Base-by-base conservation (phyloP, 2,329 filamentous ascomycete species). In the Fusarium sp. region DNA sequence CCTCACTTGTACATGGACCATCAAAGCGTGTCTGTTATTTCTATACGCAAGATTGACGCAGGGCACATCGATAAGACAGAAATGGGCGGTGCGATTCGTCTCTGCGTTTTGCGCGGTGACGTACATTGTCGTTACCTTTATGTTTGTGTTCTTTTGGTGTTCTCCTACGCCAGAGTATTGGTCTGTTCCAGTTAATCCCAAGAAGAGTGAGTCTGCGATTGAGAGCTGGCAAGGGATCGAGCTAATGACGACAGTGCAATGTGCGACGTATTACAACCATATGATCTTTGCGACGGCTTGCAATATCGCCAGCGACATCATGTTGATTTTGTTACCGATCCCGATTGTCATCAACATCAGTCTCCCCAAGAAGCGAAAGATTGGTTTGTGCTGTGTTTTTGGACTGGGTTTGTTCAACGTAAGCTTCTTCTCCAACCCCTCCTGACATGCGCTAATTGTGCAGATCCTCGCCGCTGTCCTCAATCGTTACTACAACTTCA, bases 401-500 rank as follows among this genome's bases (percentile, higher is more conserved):
- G 82, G 85, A 6, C 82, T 91, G 5, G 90, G 90, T 3, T 76
- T 87, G 8, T 87, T 89, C 68, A 83, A 83, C 51, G 79, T 79
- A 57, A 74, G 75, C 17, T 10, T 6, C 30, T 14, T 18, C 6
- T 30, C 3, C 1, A 39, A 20, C 18, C 28, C 13, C 22, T 20
- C n/a, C 5, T 17, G 8, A 36, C 62, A 14, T 26, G 28, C 24
- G n/a, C 54, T 72, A 26, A 70, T 36, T 28, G 22, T n/a, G 22
- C 81, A 87, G 75, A 89, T 91, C 57, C 80, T 91, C 20, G 87
- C 87, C 24, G 88, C 89, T 17, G 84, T 88, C 11, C 81, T 91
- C 22, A 91, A 90, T 81, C 90, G 90, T 68, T 89, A 89, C 76
- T 90, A 90, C 80, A 89, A 88, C 50, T 90, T 91, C 68, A 85